Evolutionary conservation across 345 rosid species (phyloP).

Genomic region (Rhizophora apiculata): DNA sequence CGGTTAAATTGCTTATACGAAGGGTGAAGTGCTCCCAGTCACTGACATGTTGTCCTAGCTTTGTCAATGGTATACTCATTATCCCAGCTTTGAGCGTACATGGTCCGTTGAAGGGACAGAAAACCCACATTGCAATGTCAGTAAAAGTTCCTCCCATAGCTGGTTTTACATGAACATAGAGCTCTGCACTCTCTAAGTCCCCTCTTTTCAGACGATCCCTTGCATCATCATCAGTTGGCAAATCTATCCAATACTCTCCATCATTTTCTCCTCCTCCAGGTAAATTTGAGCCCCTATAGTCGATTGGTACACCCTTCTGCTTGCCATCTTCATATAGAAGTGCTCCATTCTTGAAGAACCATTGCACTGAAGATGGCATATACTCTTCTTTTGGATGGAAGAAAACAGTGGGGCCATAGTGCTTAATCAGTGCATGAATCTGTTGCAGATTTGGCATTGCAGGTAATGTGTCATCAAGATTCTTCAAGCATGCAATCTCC

Average conservation of each 20-base stretch:
- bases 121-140: slow-evolving; percentile 87
- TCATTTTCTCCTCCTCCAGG: slow-evolving; percentile 74
- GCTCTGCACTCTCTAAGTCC: slow-evolving; percentile 66
- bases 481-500: slow-evolving; percentile 73
- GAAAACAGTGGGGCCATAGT: slow-evolving; percentile 80
- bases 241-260: slow-evolving; percentile 74
- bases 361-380: slow-evolving; percentile 82
- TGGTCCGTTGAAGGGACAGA: slow-evolving; percentile 89
- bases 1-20: slow-evolving; percentile 76
- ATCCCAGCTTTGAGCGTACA: slow-evolving; percentile 74
- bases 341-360: slow-evolving; percentile 92
- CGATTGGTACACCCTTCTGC: slow-evolving; percentile 44
- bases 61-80: slow-evolving; percentile 61
- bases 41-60: slow-evolving; percentile 72
- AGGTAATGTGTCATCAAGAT: slow-evolving; percentile 44
- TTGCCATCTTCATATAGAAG: slow-evolving; percentile 49
- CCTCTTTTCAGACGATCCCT: slow-evolving; percentile 51
- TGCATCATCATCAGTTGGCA: slow-evolving; percentile 56
- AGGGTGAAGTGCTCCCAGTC: slow-evolving; percentile 96
- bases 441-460: slow-evolving; percentile 89
- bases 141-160: slow-evolving; percentile 88
- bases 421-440: slow-evolving; percentile 58
- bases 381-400: slow-evolving; percentile 84
- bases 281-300: slow-evolving; percentile 54
- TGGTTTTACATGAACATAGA: slow-evolving; percentile 86